Percentiles rank a stretch among this genome's conserved stretches.
Evolutionary conservation across 768 basidiomycete species (phyloP).

Genomic region (Antrodiella citrinella): DNA sequence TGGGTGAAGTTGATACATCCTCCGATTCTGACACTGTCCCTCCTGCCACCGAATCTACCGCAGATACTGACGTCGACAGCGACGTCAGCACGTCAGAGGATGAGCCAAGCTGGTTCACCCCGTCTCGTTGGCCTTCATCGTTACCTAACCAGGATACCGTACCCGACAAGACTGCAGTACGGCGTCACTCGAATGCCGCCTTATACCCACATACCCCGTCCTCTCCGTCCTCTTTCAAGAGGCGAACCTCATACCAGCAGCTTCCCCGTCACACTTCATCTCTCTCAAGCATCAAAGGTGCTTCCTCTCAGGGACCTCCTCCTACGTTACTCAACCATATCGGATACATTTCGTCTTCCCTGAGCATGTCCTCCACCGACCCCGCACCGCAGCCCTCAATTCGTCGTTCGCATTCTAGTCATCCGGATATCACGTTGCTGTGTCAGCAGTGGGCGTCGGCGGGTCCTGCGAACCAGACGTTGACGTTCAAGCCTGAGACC

Average conservation of each 20-base stretch:
- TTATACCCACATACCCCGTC: not conserved
- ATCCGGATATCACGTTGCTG: conserved; percentile 50
- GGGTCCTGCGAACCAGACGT: conserved; percentile 55
- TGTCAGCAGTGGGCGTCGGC: conserved; percentile 48
- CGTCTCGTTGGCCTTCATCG: conserved; percentile 6
- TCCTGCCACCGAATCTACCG: conserved; percentile 1
- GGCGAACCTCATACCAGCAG: conserved; percentile 4
- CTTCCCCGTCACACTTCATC: not conserved
- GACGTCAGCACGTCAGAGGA: conserved; percentile 17
- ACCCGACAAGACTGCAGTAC: conserved; percentile 1
- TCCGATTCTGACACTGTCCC: not conserved
- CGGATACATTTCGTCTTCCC: conserved; percentile 13
- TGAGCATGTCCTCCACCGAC: conserved; percentile 29
- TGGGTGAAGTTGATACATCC: not conserved
- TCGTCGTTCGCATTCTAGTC: conserved; percentile 38
- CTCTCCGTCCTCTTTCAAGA: conserved; percentile 3
- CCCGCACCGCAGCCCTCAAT: conserved; percentile 41
- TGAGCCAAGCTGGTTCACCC: conserved; percentile 46
- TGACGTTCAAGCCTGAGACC: conserved; percentile 31
- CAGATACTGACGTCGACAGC: conserved; percentile 26
- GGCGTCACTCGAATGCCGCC: conserved; percentile 2
- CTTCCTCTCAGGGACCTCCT: not conserved
- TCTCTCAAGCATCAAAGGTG: not conserved
- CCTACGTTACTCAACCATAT: conserved; percentile 2
- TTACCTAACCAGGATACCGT: not conserved